A percentile compares a stretch with the other conserved stretches of the same genome.
Evolutionary conservation across 2,329 filamentous ascomycete genomes (phyloP).

Genomic region (Aspergillus ruber): DNA sequence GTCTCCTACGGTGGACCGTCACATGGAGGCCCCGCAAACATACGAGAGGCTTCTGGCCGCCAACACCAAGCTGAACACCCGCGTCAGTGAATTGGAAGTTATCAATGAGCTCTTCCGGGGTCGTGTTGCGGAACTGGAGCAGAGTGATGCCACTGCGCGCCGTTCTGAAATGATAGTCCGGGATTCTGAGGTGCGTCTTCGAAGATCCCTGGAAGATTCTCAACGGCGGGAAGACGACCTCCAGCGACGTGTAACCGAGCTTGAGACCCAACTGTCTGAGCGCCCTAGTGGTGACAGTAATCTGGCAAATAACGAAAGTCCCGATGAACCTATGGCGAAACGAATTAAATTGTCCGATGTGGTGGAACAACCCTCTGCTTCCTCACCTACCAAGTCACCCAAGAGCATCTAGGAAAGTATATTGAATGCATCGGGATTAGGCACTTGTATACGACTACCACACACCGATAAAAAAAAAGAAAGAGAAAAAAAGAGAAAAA

Average conservation of each 20-base stretch:
- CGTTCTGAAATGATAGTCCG: constrained; percentile 51
- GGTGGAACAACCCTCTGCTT: constrained; percentile 38
- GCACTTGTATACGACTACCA: constrained; percentile 1
- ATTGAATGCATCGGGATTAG: neutral
- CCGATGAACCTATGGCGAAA: constrained; percentile 47
- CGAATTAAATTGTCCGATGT: constrained; percentile 52
- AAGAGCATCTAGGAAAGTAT: constrained; percentile 21
- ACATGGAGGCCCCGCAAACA: constrained; percentile 65
- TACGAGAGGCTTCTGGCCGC: constrained; percentile 73
- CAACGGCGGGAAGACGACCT: constrained; percentile 73
- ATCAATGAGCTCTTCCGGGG: constrained; percentile 81
- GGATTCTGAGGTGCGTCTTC: constrained; percentile 51
- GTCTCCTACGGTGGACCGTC: constrained; percentile 57
- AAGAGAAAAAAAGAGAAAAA: neutral
- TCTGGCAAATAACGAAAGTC: constrained; percentile 17
- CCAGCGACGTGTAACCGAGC: constrained; percentile 73
- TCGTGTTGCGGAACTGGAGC: constrained; percentile 68
- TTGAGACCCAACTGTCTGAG: constrained; percentile 52
- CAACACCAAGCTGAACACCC: constrained; percentile 85
- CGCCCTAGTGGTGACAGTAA: constrained; percentile 12
- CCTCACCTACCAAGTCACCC: constrained; percentile 27
- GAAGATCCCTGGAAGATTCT: constrained; percentile 65
- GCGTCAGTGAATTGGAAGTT: constrained; percentile 89
- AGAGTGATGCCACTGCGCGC: constrained; percentile 63
- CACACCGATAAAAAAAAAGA: neutral